Conservation (phyloP, 192 early-diverging fungal genomes). For the Coemansia furcata region DNA sequence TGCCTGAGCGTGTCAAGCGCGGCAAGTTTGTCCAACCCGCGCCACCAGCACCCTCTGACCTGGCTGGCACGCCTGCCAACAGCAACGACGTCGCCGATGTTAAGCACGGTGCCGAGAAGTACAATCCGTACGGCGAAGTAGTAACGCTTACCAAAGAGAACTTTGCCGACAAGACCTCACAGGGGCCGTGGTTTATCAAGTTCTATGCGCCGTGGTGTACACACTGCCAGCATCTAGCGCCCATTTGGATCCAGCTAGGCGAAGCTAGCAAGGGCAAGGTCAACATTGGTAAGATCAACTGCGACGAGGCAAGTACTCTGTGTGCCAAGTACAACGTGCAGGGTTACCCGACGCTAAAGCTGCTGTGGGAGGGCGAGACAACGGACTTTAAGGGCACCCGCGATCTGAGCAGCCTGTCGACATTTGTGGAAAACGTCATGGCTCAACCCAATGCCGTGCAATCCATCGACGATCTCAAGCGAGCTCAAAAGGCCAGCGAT, state of each 20-base stretch:
- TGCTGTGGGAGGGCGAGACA: conserved; percentile 55
- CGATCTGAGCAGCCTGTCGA: conserved; percentile 50
- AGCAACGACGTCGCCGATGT: conserved; percentile 9
- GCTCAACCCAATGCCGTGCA: conserved; percentile 35
- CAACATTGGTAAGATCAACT: conserved; percentile 86
- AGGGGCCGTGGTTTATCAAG: conserved; percentile 80
- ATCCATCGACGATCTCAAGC: conserved; percentile 43
- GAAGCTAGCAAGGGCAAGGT: conserved; percentile 60
- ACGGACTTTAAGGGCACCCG: conserved; percentile 52
- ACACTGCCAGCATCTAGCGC: conserved; percentile 84
- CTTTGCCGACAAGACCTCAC: conserved; percentile 55
- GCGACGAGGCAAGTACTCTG: conserved; percentile 60
- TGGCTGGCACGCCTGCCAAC: not conserved
- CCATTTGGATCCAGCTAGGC: conserved; percentile 73
- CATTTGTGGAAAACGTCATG: conserved; percentile 56
- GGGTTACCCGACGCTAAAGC: conserved; percentile 86
- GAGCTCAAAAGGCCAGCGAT: conserved; percentile 44
- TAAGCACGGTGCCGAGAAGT: not conserved
- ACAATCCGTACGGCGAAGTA: conserved; percentile 58
- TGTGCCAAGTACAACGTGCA: conserved; percentile 67
- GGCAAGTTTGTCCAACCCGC: conserved; percentile 22
- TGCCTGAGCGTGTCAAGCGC: conserved; percentile 21
- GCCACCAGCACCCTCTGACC: not conserved
- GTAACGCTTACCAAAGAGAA: conserved; percentile 56
- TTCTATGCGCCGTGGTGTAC: conserved; percentile 90